Percentiles rank a stretch among this genome's conserved stretches.
Evolutionary conservation across 129 eudicot species (phyloP).

Genomic region (Deinandra increscens): DNA sequence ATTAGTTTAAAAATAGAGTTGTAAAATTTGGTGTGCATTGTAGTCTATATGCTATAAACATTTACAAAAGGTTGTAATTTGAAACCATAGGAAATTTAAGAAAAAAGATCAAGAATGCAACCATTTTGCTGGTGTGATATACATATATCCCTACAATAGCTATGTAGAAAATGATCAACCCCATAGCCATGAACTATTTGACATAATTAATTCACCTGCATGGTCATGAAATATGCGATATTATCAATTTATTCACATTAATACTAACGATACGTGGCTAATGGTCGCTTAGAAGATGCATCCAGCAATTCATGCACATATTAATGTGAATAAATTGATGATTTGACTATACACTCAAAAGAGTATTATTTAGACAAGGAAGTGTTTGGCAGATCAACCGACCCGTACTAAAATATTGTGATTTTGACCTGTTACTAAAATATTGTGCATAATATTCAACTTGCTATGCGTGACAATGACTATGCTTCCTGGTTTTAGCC

Average conservation of each 20-base stretch:
- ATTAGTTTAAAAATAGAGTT: neutral
- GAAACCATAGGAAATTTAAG: neutral
- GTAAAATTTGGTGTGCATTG: neutral
- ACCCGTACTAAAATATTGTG: too few species aligned
- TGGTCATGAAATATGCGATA: neutral
- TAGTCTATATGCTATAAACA: neutral
- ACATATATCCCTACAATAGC: neutral
- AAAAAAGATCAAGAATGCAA: neutral
- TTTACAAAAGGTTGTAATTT: conserved; percentile 3
- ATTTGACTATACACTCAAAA: neutral
- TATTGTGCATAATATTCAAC: too few species aligned
- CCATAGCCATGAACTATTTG: too few species aligned
- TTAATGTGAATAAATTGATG: neutral
- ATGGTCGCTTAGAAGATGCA: neutral
- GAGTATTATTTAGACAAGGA: too few species aligned
- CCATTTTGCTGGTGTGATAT: neutral
- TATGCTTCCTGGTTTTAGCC: conserved; percentile 93
- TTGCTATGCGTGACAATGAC: too few species aligned
- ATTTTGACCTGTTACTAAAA: too few species aligned
- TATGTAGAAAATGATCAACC: too few species aligned
- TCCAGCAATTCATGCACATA: neutral
- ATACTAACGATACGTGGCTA: neutral
- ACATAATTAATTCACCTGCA: too few species aligned
- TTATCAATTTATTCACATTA: neutral
- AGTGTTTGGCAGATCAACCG: too few species aligned